phyloP scores from a whole-genome alignment of 2,329 filamentous ascomycete species.

The Endocalyx cinctus region DNA sequence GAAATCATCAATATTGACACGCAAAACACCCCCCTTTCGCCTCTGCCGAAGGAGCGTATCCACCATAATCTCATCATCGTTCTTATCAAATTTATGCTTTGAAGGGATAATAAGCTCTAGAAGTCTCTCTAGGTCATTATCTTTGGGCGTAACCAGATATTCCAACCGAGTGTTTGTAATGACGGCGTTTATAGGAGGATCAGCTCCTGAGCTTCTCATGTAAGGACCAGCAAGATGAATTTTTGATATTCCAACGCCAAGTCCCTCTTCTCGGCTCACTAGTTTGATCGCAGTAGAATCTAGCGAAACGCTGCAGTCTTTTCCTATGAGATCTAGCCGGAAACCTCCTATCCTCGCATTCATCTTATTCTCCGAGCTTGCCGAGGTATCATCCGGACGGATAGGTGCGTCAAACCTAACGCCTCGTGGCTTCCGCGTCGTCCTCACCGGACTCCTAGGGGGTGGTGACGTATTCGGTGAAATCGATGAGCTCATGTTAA shows the following conservation, averaged over 20 bases:
- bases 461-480: conserved; percentile 62
- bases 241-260: conserved; percentile 70
- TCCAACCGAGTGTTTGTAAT: conserved; percentile 66
- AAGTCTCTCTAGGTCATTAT: conserved; percentile 75
- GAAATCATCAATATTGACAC: conserved; percentile 61
- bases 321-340: conserved; percentile 70
- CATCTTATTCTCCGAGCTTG: conserved; percentile 57
- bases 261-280: conserved; percentile 66
- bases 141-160: conserved; percentile 67
- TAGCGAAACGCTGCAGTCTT: conserved; percentile 67
- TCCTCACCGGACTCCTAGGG: conserved; percentile 30
- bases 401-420: conserved; percentile 55
- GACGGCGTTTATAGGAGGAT: conserved; percentile 59
- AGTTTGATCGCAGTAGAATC: conserved; percentile 80
- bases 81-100: conserved; percentile 78
- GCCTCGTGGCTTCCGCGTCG: conserved; percentile 43
- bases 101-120: conserved; percentile 86
- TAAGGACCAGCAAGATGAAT: conserved; percentile 72
- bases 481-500: conserved; percentile 84
- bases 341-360: conserved; percentile 75
- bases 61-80: conserved; percentile 89
- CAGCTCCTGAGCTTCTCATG: conserved; percentile 44
- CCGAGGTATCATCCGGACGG: conserved; percentile 42
- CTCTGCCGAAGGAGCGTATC: conserved; percentile 85
- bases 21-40: conserved; percentile 77